Evolutionary conservation across 192 early-diverging fungal species (phyloP).

Genomic region (Rhizoclosmatium sp.): DNA sequence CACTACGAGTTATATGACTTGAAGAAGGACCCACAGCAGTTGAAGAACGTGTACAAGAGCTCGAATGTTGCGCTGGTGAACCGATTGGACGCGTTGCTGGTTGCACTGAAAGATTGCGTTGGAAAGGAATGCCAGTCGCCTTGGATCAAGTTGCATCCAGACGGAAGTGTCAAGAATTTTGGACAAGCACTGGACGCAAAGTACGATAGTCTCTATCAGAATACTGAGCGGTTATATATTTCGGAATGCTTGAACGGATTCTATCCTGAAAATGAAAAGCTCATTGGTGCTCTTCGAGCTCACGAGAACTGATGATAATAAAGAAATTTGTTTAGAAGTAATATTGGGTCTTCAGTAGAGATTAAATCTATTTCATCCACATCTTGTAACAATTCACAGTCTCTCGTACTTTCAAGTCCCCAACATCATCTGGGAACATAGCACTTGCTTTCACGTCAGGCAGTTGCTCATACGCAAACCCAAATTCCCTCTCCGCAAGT

Average conservation of each 20-base stretch:
- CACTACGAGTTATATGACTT: constrained; percentile 51
- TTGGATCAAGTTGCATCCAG: constrained; percentile 61
- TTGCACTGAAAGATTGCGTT: constrained; percentile 56
- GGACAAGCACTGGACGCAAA: constrained; percentile 54
- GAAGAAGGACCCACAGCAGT: constrained; percentile 64
- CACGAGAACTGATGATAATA: background rate
- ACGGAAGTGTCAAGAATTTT: constrained; percentile 48
- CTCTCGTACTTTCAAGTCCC: constrained; percentile 76
- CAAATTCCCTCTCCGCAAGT: constrained; percentile 64
- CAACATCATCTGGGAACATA: constrained; percentile 91
- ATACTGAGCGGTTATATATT: background rate
- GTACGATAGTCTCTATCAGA: constrained; percentile 54
- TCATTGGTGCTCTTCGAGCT: background rate
- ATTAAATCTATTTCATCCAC: constrained; percentile 30
- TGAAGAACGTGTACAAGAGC: constrained; percentile 57
- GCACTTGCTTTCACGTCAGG: constrained; percentile 70
- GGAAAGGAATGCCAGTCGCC: constrained; percentile 62
- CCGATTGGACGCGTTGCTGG: constrained; percentile 60
- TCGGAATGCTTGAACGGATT: constrained; percentile 18
- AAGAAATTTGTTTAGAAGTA: too few relatives aligned
- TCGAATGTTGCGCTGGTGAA: constrained; percentile 47
- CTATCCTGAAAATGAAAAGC: constrained; percentile 17
- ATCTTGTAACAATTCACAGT: constrained; percentile 85
- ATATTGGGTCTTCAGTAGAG: too few relatives aligned
- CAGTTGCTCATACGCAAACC: constrained; percentile 75